These are phyloP conservation scores for Thalassiosira exigua DNA, from an alignment of 352 stramenopile species.

Conservation along the genomic window DNA sequence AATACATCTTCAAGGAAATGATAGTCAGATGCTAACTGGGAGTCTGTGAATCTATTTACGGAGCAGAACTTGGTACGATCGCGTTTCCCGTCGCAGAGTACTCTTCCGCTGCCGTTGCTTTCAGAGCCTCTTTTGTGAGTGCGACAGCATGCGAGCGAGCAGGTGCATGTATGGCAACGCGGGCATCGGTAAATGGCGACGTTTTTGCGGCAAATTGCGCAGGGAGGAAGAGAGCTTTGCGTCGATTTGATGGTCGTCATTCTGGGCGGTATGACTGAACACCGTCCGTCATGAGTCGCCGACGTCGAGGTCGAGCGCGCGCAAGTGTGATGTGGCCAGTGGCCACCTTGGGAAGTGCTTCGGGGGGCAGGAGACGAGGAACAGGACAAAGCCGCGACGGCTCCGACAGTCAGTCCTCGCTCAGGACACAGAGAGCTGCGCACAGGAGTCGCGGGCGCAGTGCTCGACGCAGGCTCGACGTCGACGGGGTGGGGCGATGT, in stretches of 20 bases:
- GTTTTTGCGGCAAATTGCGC: slow-evolving; percentile 63
- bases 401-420: too few relatives aligned
- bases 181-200: slow-evolving; percentile 75
- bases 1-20: slow-evolving; percentile 81
- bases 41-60: slow-evolving; percentile 70
- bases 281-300: too few relatives aligned
- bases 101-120: not conserved
- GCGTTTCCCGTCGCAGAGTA: slow-evolving; percentile 71
- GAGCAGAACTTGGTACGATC: slow-evolving; percentile 67
- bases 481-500: too few relatives aligned
- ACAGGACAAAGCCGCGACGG: too few relatives aligned
- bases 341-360: too few relatives aligned
- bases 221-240: slow-evolving; percentile 33
- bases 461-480: too few relatives aligned
- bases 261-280: too few relatives aligned
- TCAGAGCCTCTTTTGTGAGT: slow-evolving; percentile 60
- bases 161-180: slow-evolving; percentile 64
- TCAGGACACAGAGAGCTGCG: too few relatives aligned
- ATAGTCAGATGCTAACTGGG: slow-evolving; percentile 73
- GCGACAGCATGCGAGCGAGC: slow-evolving; percentile 68
- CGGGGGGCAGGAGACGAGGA: too few relatives aligned
- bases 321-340: too few relatives aligned
- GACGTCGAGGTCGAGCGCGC: too few relatives aligned
- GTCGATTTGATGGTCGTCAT: not conserved
- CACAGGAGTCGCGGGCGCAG: too few relatives aligned